Base-by-base conservation (phyloP, 805 yeast species). In the Schwanniomyces sp. region DNA sequence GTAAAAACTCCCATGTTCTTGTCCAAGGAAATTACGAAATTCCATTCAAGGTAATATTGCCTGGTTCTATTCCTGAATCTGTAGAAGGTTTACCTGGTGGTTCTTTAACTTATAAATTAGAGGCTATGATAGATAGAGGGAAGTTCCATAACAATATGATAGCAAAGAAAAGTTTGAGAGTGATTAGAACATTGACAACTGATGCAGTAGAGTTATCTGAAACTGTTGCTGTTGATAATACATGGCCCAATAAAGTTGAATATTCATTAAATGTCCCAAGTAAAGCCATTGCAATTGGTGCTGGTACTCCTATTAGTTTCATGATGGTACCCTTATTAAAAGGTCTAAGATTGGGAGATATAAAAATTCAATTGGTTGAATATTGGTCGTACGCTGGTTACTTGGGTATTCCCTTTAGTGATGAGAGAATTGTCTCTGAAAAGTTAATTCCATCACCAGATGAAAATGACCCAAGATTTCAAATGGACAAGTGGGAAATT, bases 231-330 rank as follows among this genome's bases (percentile, higher is more conserved):
- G 95, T 92, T 28, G 96, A 91, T 61, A 92, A 92, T 63, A 85
- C 91, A 1, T 92, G 98, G 98, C 97, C 98, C 2, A 74, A 83
- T 40, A 94, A 94, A 62, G 89, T 92, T 28, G 97, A 92, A 59
- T 92, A 92, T 64, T 80, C 90, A 2, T 82, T 94, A 49, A 86
- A 88, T 45, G 84, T 88, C 5, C 97, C 98, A 0, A 76, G 89
- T 24, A 85, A 88, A 58, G 96, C 97, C 0, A 79, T 90, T 21
- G 95, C 98, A 0, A 84, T 94, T 38, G 99, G 99, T 1, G 84
- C 96, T 0, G 70, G 81, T 0, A 74, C 86, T 5, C 87, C 89
- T 1, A 76, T 92, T 6, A 79, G 82, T 54, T 74, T 92, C 55
- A 73, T 81, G 52, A 62, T 92, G 55, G 86, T 86, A 1, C 98